Evolutionary conservation across 2,329 filamentous ascomycete genomes (phyloP).

Genomic region (Tolypocladium album): DNA sequence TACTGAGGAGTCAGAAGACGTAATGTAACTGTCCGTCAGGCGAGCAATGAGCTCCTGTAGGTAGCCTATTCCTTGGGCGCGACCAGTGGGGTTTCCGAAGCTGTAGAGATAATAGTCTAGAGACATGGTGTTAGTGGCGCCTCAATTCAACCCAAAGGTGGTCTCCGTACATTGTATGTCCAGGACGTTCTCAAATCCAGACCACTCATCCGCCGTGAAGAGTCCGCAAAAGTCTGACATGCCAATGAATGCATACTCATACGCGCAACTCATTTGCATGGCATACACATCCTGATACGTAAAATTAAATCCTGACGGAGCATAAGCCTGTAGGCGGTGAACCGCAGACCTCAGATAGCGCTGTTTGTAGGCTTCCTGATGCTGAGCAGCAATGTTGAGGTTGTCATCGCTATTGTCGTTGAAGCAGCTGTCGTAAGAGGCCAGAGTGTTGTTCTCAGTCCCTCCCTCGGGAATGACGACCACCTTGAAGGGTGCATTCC

Average conservation of each 20-base stretch:
- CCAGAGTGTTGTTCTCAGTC: slow-evolving; percentile 62
- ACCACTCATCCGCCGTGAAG: slow-evolving; percentile 60
- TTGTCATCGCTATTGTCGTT: slow-evolving; percentile 23
- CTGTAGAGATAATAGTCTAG: slow-evolving; percentile 65
- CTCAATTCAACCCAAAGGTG: not conserved
- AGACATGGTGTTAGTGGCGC: not conserved
- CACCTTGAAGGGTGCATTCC: slow-evolving; percentile 35
- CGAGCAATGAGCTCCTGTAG: slow-evolving; percentile 71
- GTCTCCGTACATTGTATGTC: slow-evolving; percentile 36
- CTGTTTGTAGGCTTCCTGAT: slow-evolving; percentile 31
- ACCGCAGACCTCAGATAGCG: slow-evolving; percentile 34
- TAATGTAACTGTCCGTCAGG: slow-evolving; percentile 60
- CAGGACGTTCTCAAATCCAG: slow-evolving; percentile 46
- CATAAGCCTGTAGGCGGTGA: slow-evolving; percentile 32
- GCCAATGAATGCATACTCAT: slow-evolving; percentile 39
- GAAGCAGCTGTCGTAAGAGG: slow-evolving; percentile 25
- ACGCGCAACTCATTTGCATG: slow-evolving; percentile 42
- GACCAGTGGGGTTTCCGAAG: slow-evolving; percentile 62
- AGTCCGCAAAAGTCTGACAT: slow-evolving; percentile 54
- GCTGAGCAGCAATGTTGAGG: slow-evolving; percentile 25
- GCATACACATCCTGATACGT: slow-evolving; percentile 38
- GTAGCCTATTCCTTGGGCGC: slow-evolving; percentile 70
- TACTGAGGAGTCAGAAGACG: slow-evolving; percentile 38
- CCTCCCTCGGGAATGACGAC: slow-evolving; percentile 52
- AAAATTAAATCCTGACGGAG: slow-evolving; percentile 35